Conservation (phyloP, 75 land plant species). For the Picea sitchensis region DNA sequence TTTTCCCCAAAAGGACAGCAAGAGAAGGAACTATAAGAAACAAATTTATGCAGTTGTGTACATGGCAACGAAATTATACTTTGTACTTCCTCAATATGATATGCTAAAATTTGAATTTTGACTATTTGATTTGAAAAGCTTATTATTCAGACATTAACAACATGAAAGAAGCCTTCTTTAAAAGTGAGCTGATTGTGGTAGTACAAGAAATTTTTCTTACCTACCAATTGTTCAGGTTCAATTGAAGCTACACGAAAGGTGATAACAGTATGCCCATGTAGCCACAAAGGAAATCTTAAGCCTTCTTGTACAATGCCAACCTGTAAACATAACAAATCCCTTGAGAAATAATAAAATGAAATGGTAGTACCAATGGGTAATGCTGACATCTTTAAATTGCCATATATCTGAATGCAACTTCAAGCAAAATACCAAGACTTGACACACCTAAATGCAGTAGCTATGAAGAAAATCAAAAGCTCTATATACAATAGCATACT, state of each 20-base stretch:
- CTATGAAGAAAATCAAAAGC: not conserved
- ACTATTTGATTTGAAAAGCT: not conserved
- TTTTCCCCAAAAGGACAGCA: not conserved
- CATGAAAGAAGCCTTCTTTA: not conserved
- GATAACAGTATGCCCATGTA: slow-evolving; percentile 68
- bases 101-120: not conserved
- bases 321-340: slow-evolving; percentile 32
- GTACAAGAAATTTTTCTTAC: slow-evolving; percentile 28
- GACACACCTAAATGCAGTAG: not conserved
- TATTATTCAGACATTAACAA: not conserved
- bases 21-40: not conserved
- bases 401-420: not conserved
- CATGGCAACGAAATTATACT: not conserved
- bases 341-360: not conserved
- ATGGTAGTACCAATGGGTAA: not conserved
- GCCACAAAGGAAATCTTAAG: slow-evolving; percentile 90
- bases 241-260: slow-evolving; percentile 70
- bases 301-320: slow-evolving; percentile 84
- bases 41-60: not conserved
- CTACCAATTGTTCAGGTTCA: slow-evolving; percentile 58
- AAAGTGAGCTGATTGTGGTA: not conserved
- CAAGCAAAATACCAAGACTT: not conserved
- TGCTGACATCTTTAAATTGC: not conserved
- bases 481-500: not conserved
- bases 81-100: not conserved